Base-by-base conservation (phyloP, 176 grass and related monocot genomes). In the Juncus inflexus region DNA sequence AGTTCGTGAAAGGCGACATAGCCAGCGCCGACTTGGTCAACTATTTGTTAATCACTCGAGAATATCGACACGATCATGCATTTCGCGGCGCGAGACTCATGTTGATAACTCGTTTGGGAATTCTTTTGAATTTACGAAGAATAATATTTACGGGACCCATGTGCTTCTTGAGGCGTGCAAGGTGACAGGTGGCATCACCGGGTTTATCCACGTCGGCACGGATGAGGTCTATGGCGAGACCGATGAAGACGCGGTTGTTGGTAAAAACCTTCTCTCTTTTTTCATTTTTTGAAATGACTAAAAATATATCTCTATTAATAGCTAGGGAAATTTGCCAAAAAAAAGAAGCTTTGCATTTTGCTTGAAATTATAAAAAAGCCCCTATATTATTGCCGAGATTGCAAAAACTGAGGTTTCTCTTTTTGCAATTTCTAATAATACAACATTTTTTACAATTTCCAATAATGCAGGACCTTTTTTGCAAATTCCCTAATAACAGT, bases 31-130 rank as follows among this genome's bases (percentile, higher is more conserved):
- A 91, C 58, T 74, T 91, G 61, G 88, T 91, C 52, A 83, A 91
- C 60, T 86, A 87, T 70, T 80, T 91, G 53, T 74, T 91, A 50
- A 63, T 84, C 51, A 91, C 88, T 2, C n/a, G 88, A 91, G 51
- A 86, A 80, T 0, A 91, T 91, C 9, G 88, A 91, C 61, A 91
- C 88, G 28, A 86, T 91, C 76, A 91, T 91, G 88, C 88, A 90
- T 41, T 90, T 90, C 15, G 87, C 87, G 61, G 87, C 87, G 49
- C 83, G n/a, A 91, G 77, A 91, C 83, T 43, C 88, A 91, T 75
- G 88, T 91, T 43, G 88, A 91, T 51, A 91, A 90, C 76, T 90
- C 87, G 2, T 90, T 90, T 60, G 87, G 87, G 16, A 90, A 90
- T 79, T 90, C 87, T 7, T 90, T 90, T 61, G 87, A 90, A 70